A percentile compares a stretch with the other conserved stretches of the same genome.
Evolutionary conservation across 768 basidiomycete genomes (phyloP).

Genomic region (Omphalotus guepiniiformis): DNA sequence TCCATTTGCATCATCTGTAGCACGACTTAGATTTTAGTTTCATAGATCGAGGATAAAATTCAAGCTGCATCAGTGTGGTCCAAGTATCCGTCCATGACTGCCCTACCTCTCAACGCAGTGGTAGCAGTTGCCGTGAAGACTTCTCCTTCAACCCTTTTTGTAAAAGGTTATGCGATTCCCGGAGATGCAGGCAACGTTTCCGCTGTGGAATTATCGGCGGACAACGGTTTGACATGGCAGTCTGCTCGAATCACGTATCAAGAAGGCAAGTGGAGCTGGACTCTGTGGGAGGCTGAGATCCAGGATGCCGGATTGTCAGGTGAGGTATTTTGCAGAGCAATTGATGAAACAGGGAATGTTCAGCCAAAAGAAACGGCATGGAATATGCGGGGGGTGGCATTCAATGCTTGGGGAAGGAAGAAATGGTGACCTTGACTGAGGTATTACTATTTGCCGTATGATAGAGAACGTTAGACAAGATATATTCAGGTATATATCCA

Average conservation of each 20-base stretch:
- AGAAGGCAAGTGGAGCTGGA: slow-evolving; percentile 70
- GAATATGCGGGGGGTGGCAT: slow-evolving; percentile 68
- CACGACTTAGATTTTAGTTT: slow-evolving; percentile 8
- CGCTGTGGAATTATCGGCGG: slow-evolving; percentile 46
- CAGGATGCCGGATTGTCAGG: slow-evolving; percentile 29
- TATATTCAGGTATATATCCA: not conserved
- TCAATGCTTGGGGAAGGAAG: slow-evolving; percentile 41
- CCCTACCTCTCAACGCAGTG: slow-evolving; percentile 59
- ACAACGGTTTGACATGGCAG: slow-evolving; percentile 50
- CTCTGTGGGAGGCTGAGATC: slow-evolving; percentile 58
- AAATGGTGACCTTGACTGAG: slow-evolving; percentile 1
- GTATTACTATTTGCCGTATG: not conserved
- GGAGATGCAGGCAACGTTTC: slow-evolving; percentile 40
- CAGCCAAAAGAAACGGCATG: slow-evolving; percentile 50
- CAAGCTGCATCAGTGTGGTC: slow-evolving; percentile 44
- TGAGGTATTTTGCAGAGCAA: slow-evolving; percentile 46
- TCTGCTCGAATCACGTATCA: slow-evolving; percentile 52
- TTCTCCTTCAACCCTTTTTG: slow-evolving; percentile 30
- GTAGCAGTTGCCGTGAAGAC: slow-evolving; percentile 38
- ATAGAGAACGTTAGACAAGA: not conserved
- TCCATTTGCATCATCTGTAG: not conserved
- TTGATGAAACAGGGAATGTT: slow-evolving; percentile 41
- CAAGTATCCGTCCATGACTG: slow-evolving; percentile 54
- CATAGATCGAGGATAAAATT: slow-evolving; percentile 42
- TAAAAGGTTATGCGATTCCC: slow-evolving; percentile 58